A percentile compares a stretch with the other conserved stretches of the same genome.
Evolutionary conservation across 2,329 filamentous ascomycete genomes (phyloP).

Genomic region (Zymoseptoria brevis): DNA sequence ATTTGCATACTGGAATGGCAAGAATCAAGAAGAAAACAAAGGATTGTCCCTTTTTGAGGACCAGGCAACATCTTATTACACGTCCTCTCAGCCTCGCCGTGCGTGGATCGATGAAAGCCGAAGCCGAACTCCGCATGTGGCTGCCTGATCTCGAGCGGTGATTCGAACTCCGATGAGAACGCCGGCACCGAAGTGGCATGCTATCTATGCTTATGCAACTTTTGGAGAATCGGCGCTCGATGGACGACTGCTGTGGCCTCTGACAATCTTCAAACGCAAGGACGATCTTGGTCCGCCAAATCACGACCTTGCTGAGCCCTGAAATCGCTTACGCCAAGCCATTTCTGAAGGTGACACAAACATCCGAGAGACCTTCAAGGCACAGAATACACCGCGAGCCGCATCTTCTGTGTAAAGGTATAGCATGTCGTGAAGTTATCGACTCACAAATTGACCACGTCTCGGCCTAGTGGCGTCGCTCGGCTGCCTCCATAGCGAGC

Average conservation of each 20-base stretch:
- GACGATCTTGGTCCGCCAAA: neutral
- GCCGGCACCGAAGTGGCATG: neutral
- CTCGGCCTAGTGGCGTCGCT: too few species aligned
- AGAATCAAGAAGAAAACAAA: too few species aligned
- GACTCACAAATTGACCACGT: too few species aligned
- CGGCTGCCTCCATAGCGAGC: too few species aligned
- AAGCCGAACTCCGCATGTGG: neutral
- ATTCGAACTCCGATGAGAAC: neutral
- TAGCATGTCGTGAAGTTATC: neutral
- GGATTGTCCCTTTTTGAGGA: too few species aligned
- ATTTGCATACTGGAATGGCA: too few species aligned
- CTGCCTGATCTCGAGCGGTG: neutral
- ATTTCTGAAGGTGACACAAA: neutral
- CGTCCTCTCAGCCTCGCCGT: too few species aligned
- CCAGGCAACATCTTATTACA: neutral
- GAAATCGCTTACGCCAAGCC: neutral
- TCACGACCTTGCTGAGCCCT: neutral
- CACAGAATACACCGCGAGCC: neutral
- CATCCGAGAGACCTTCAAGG: neutral
- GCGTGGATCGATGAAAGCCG: neutral
- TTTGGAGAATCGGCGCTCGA: neutral
- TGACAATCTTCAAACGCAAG: neutral
- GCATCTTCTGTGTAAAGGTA: neutral
- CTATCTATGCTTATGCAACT: neutral
- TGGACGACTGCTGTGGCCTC: neutral